phyloP scores from a whole-genome alignment of 345 rosid genomes.

The Salix purpurea region DNA sequence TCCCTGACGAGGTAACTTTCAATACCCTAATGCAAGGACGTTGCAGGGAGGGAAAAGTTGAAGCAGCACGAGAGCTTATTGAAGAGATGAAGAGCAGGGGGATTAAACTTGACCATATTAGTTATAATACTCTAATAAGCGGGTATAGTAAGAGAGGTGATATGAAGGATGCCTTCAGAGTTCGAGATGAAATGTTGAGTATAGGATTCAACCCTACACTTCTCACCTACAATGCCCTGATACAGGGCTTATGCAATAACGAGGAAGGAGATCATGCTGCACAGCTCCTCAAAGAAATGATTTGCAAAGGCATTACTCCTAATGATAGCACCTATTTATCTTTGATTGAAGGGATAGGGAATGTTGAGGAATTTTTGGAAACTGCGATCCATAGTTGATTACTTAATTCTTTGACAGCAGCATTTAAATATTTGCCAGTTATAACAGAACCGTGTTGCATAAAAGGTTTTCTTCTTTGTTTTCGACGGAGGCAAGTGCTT shows the following conservation, averaged over 20 bases:
- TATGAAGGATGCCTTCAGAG: slow-evolving; percentile 64
- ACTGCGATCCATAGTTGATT: background rate
- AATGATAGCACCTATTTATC: slow-evolving; percentile 66
- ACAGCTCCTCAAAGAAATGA: slow-evolving; percentile 75
- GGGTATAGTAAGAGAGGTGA: slow-evolving; percentile 85
- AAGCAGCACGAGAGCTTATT: slow-evolving; percentile 80
- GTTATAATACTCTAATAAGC: slow-evolving; percentile 84
- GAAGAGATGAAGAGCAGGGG: slow-evolving; percentile 80
- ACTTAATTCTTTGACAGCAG: background rate
- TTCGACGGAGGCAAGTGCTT: background rate
- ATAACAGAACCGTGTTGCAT: background rate
- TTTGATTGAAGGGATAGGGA: slow-evolving; percentile 61
- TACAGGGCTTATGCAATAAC: slow-evolving; percentile 69
- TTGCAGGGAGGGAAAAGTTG: slow-evolving; percentile 74
- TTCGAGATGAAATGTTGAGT: slow-evolving; percentile 80
- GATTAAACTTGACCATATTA: slow-evolving; percentile 71
- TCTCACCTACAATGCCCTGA: slow-evolving; percentile 81
- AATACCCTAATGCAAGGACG: slow-evolving; percentile 83
- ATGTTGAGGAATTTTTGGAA: background rate
- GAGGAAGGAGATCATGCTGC: slow-evolving; percentile 70
- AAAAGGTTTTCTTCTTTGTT: background rate
- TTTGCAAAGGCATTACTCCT: slow-evolving; percentile 74
- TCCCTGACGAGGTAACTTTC: slow-evolving; percentile 85
- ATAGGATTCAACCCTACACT: slow-evolving; percentile 79
- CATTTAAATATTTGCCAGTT: background rate